Base-by-base conservation (phyloP, 169 alveolate genomes). In the Plasmodium ovale region DNA sequence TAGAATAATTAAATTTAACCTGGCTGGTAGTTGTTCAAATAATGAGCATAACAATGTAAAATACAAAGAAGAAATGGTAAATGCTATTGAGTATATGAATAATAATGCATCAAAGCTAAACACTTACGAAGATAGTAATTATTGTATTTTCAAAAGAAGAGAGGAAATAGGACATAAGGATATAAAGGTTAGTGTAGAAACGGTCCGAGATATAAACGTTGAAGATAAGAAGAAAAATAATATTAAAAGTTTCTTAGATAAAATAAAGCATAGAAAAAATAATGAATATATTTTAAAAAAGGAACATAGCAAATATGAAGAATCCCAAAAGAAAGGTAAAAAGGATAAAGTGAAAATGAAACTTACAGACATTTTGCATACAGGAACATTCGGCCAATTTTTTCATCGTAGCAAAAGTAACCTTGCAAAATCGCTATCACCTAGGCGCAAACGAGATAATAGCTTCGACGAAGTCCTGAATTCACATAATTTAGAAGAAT, bases 201-300 rank as follows among this genome's bases (percentile, higher is more conserved):
- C 56, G 12, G 19, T 65, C 33, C 39, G 29, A 70, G 69, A 51
- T 16, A 53, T 56, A 27, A 39, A 82, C 19, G 21, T 16, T 33
- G 90, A 82, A 65, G 90, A 82, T 42, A 82, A 82, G 59, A 82
- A 82, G 53, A 82, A 82, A 54, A 23, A 51, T 16, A 65, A 82
- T 44, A 68, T 82, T 35, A 64, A 82, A 82, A 65, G 16, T 29
- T 68, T 82, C 39, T 59, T 82, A 68, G 84, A 82, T 25, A 82
- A 82, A 82, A 82, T 82, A 54, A 82, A 82, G 37, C 62, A 47
- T 60, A 65, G 65, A 70, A 82, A 82, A 56, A 54, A 49, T 47
- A 82, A 35, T 70, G 90, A 68, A 35, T 60, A 51, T 35, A 5
- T 53, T 68, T 56, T 53, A 29, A 82, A 82, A 51, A 68, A 71